Conservation (phyloP, 1,284 basidiomycete species). For the Tilletia setariae region DNA sequence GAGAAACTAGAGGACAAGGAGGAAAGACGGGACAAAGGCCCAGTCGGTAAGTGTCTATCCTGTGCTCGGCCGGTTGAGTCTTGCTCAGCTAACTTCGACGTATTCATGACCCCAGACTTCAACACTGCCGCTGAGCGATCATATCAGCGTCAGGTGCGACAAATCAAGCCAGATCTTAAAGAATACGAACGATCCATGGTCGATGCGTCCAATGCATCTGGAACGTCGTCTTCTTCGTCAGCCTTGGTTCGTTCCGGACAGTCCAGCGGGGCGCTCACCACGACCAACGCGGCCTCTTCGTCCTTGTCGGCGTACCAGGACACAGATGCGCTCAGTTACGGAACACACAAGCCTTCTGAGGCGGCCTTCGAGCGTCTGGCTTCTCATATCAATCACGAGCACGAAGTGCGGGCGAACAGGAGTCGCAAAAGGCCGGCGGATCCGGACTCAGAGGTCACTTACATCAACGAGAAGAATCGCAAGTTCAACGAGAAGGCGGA, state of each 20-base stretch:
- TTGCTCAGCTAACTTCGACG: not conserved
- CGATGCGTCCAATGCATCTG: not conserved
- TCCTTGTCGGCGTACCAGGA: slow-evolving; percentile 53
- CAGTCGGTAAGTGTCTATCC: slow-evolving; percentile 63
- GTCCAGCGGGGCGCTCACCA: not conserved
- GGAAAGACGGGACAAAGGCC: slow-evolving; percentile 73
- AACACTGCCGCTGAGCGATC: slow-evolving; percentile 78
- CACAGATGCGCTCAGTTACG: slow-evolving; percentile 67
- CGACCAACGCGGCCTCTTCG: slow-evolving; percentile 7
- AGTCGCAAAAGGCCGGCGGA: slow-evolving; percentile 83
- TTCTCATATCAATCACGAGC: slow-evolving; percentile 88
- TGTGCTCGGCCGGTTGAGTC: not conserved
- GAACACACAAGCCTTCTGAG: slow-evolving; percentile 87
- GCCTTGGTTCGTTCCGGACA: slow-evolving; percentile 2
- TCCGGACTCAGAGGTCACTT: slow-evolving; percentile 89
- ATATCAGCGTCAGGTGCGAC: slow-evolving; percentile 85
- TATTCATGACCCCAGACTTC: slow-evolving; percentile 66
- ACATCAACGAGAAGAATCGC: slow-evolving; percentile 96
- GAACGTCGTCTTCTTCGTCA: not conserved
- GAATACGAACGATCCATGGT: slow-evolving; percentile 65
- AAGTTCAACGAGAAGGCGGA: slow-evolving; percentile 99
- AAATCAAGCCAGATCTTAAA: slow-evolving; percentile 78
- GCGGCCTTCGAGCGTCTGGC: slow-evolving; percentile 91
- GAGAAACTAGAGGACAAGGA: slow-evolving; percentile 74
- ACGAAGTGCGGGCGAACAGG: slow-evolving; percentile 64